Conservation (phyloP, 2,329 filamentous ascomycete genomes). For the Penicillium capsulatum region DNA sequence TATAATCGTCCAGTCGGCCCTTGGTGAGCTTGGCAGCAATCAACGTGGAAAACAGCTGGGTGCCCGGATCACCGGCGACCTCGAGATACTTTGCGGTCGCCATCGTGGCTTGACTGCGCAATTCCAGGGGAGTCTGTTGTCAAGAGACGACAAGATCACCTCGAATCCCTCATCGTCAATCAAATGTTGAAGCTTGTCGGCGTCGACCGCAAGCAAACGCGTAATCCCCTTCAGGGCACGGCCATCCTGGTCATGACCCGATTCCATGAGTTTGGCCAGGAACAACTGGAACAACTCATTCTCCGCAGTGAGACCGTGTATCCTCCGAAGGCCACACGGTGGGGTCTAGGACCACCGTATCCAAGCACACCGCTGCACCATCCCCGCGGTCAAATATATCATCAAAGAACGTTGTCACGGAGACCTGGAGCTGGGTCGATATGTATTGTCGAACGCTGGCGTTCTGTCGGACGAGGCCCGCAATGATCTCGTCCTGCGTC, state of each 20-base stretch:
- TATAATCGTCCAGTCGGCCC: conserved; percentile 80
- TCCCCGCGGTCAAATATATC: conserved; percentile 48
- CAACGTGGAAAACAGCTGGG: conserved; percentile 66
- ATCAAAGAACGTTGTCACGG: conserved; percentile 47
- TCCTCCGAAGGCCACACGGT: conserved; percentile 45
- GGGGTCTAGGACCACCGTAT: conserved; percentile 45
- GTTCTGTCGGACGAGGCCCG: conserved; percentile 44
- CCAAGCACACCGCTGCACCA: conserved; percentile 45
- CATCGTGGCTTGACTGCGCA: conserved; percentile 77
- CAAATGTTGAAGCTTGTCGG: conserved; percentile 45
- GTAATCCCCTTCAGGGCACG: conserved; percentile 59
- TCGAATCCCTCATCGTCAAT: conserved; percentile 71
- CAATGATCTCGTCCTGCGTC: conserved; percentile 46
- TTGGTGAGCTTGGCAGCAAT: conserved; percentile 68
- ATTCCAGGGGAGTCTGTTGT: conserved; percentile 69
- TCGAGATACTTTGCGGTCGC: conserved; percentile 81
- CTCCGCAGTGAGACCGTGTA: conserved; percentile 43
- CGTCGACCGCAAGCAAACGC: conserved; percentile 54
- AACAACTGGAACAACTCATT: conserved; percentile 58
- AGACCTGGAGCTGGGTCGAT: conserved; percentile 40
- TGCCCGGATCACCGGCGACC: conserved; percentile 66
- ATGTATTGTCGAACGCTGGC: conserved; percentile 42
- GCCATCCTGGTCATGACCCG: conserved; percentile 68
- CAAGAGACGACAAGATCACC: conserved; percentile 78
- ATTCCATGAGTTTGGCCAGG: conserved; percentile 85